Base-by-base conservation (phyloP, 163 green algal genomes). In the Dunaliella salina region DNA sequence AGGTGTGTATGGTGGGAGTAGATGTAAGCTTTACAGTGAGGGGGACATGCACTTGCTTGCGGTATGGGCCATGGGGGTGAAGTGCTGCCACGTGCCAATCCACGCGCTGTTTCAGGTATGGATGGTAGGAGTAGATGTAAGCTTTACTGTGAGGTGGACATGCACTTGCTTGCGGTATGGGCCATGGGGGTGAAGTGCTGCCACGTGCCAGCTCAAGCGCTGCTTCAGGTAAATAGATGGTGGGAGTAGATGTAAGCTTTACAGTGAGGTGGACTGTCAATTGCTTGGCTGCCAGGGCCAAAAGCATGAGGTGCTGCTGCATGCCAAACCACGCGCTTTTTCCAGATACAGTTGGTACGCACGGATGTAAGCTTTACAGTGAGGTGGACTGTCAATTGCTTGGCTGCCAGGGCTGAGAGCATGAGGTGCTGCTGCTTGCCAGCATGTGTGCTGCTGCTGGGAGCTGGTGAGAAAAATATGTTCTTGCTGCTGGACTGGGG, bases 251-350 rank as follows among this genome's bases (percentile, higher is more conserved):
- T 30, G 25, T 30, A 79, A 30, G 67, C 67, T 11, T n/a, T n/a
- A 79, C 25, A 4, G 13, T 30, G 1, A 79, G 29, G 67, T n/a
- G 25, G 13, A 50, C 4, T 50, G 3, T 3, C 40, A 50, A 15
- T 50, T 3, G 40, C 8, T 50, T 57, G 59, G 34, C 18, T 50
- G 89, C 84, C 33, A 88, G 63, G 20, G 24, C 63, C 63, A 88
- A 33, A 93, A 98, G 88, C 94, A 96, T 72, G 94, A 99, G 94
- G 95, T 99, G 59, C 94, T 93, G n/a, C 96, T 95, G 12, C 57
- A 83, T 0, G 91, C 95, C 80, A 99, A 99, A 90, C 90, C 93
- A 1, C 0, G 91, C 96, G 82, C 81, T 98, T 72, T 30, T 90
- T 1, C 8, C 82, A 85, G 81, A 17, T 85, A 79, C 1, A 30